Base-by-base conservation (phyloP, 495 filamentous ascomycete species). In the Aspergillus carlsbadensis region DNA sequence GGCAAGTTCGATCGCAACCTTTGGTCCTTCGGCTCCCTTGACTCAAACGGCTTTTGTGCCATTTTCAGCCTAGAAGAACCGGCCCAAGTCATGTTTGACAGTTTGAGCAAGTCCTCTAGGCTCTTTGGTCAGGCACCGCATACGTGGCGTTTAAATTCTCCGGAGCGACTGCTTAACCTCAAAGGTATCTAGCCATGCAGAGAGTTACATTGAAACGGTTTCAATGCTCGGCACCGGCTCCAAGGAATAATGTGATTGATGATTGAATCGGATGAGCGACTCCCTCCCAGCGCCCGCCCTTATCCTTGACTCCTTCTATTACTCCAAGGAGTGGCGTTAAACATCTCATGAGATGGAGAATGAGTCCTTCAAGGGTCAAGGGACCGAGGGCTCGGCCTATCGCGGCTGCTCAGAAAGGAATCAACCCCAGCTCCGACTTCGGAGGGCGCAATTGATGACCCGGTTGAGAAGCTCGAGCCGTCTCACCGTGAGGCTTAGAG, bases 361-460 rank as follows among this genome's bases (percentile, higher is more conserved):
- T 29, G 4, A 29, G 26, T 3, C 26, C 26, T 14, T 39, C 10
- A 14, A 52, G 20, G 24, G 13, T 7, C 20, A 10, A 52, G 24
- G 14, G 36, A 42, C n/a, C 41, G 22, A 21, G 10, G 31, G 26
- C 10, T 45, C 42, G 10, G 22, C 26, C 36, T 42, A 42, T 52
- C 36, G 36, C 49, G 49, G 36, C 48, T 40, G 36, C 15, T 11
- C n/a, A 37, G 40, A 52, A 52, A 52, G 49, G 26, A 31, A 42
- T 26, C 6, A 33, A 31, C 36, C 49, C 22, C 49, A 42, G 37
- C 49, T 52, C 49, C 49, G 49, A 52, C 37, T 42, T 52, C 49
- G 49, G 49, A 52, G 36, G 13, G 36, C 22, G 36, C 40, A 33
- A 14, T 33, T 39, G 13, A 20, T 40, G 37, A 31, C 49, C 40